Percentiles rank a stretch among this genome's conserved stretches.
These are phyloP conservation scores for Geranium brycei DNA, from an alignment of 345 rosid genomes.

Conservation along the genomic window DNA sequence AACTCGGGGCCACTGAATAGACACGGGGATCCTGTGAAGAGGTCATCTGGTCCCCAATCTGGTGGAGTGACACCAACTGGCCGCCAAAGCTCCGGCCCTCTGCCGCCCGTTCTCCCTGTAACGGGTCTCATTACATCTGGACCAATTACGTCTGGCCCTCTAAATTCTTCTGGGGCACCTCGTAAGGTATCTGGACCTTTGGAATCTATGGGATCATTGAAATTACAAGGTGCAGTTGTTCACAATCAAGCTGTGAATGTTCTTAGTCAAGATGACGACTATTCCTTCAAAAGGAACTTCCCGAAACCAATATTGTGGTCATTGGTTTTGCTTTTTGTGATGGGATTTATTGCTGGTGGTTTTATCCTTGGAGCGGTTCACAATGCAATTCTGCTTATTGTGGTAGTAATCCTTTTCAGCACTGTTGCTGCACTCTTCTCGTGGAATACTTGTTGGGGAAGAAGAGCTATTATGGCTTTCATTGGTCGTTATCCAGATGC, in stretches of 20 bases:
- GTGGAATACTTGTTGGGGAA: constrained; percentile 81
- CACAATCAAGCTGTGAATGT: constrained; percentile 75
- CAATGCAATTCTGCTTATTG: constrained; percentile 69
- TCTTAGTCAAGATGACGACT: constrained; percentile 59
- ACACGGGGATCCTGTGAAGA: constrained; percentile 86
- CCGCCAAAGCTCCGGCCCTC: constrained; percentile 87
- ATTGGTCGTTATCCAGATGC: constrained; percentile 76
- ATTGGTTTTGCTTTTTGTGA: constrained; percentile 50
- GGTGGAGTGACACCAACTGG: constrained; percentile 50
- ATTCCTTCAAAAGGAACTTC: constrained; percentile 53
- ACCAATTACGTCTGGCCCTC: constrained; percentile 71
- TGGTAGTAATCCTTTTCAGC: constrained; percentile 56
- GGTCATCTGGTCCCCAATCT: constrained; percentile 86
- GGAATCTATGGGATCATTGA: constrained; percentile 69
- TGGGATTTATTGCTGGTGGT: constrained; percentile 84
- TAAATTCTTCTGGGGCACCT: constrained; percentile 76
- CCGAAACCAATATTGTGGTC: constrained; percentile 72
- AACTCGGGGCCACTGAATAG: constrained; percentile 84
- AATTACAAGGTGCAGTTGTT: constrained; percentile 41
- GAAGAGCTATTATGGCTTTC: constrained; percentile 56
- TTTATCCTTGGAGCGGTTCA: constrained; percentile 82
- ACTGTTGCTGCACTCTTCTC: constrained; percentile 53
- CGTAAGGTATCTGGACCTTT: constrained; percentile 88
- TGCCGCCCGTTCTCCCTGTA: constrained; percentile 75
- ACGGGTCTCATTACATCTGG: constrained; percentile 96